Conservation (phyloP, 208 protist genomes). For the Acanthamoeba triangularis region DNA sequence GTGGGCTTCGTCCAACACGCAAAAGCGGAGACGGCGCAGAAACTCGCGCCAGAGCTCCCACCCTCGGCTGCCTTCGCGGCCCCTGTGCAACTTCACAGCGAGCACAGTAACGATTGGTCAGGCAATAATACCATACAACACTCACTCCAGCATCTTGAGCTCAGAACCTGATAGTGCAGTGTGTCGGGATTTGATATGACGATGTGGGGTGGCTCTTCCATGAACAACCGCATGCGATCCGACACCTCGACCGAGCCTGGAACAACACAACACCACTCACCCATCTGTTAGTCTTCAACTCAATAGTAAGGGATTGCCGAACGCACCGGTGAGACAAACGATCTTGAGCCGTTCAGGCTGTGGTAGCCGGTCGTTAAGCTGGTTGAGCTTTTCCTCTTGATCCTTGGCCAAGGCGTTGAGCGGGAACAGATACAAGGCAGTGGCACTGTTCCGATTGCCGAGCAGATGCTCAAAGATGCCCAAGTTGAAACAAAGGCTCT, state of each 20-base stretch:
- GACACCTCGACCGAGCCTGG: not conserved
- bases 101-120: not conserved
- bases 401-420: conserved; percentile 55
- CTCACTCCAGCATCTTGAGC: too few relatives aligned
- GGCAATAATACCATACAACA: too few relatives aligned
- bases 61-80: not conserved
- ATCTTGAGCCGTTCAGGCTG: not conserved
- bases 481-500: conserved; percentile 48
- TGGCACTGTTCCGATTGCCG: not conserved
- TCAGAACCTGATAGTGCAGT: not conserved
- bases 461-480: conserved; percentile 41
- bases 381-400: conserved; percentile 15
- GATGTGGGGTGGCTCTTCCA: not conserved
- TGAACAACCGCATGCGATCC: not conserved
- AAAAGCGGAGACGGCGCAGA: conserved; percentile 9
- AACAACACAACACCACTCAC: not conserved
- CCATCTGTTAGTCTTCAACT: too few relatives aligned
- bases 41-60: conserved; percentile 46
- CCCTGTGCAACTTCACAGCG: not conserved
- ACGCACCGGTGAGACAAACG: conserved; percentile 6
- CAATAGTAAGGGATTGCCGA: not conserved
- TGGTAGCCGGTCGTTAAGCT: not conserved
- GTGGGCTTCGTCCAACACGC: conserved; percentile 45
- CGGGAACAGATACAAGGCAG: conserved; percentile 53
- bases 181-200: conserved; percentile 18